A percentile compares a stretch with the other conserved stretches of the same genome.
These are phyloP conservation scores for Phialocephala sp. DNA, from an alignment of 2,329 filamentous ascomycete species.

Conservation along the genomic window DNA sequence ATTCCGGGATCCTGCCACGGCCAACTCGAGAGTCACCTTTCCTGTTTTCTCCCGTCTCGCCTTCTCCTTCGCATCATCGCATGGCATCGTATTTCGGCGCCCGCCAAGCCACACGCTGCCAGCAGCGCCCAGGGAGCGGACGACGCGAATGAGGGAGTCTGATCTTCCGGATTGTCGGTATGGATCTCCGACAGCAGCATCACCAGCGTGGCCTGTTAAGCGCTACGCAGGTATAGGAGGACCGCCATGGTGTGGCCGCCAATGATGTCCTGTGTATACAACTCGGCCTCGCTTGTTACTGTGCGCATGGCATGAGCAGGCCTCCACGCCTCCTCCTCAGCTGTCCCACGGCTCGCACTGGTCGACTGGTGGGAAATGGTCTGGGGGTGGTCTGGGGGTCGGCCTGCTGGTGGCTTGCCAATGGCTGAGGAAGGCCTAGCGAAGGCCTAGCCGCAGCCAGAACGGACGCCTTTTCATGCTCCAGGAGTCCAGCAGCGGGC, in stretches of 20 bases:
- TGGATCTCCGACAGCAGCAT: conserved; percentile 27
- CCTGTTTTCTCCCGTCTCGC: neutral
- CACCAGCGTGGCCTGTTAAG: conserved; percentile 12
- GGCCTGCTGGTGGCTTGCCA: neutral
- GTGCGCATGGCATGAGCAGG: conserved; percentile 16
- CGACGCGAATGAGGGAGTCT: neutral
- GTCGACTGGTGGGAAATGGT: conserved; percentile 1
- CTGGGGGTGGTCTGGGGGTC: neutral
- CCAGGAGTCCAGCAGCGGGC: neutral
- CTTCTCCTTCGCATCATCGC: neutral
- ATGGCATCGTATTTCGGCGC: neutral
- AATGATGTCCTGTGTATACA: conserved; percentile 18
- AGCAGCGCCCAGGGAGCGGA: too few species aligned
- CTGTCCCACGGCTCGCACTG: conserved; percentile 4
- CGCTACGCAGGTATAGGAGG: conserved; percentile 29
- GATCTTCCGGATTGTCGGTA: conserved; percentile 32
- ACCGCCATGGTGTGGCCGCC: conserved; percentile 25
- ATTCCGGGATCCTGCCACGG: neutral
- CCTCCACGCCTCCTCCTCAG: conserved; percentile 17
- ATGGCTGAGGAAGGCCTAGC: conserved; percentile 1
- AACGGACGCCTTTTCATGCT: neutral
- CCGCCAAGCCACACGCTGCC: neutral
- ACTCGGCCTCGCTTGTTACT: conserved; percentile 1
- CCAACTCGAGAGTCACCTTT: neutral
- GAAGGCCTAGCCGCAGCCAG: neutral